phyloP scores from a whole-genome alignment of 805 yeast genomes.

The Saccharomycopsis babjevae region DNA sequence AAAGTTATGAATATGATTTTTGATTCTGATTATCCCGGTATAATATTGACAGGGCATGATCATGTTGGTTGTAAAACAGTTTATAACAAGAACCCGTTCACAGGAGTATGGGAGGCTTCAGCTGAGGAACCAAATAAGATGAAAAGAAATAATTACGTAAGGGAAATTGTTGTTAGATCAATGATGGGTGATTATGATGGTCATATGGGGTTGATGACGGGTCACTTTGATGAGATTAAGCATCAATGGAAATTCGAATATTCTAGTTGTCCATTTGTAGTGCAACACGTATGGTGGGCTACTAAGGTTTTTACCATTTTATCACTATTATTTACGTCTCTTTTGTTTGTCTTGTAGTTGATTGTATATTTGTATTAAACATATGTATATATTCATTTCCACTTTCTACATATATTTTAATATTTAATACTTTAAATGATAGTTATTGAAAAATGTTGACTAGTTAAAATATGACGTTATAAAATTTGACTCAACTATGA shows the following conservation, averaged over 20 bases:
- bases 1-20: conserved; percentile 64
- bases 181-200: conserved; percentile 98
- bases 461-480: no score
- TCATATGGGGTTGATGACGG: conserved; percentile 75
- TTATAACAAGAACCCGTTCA: conserved; percentile 38
- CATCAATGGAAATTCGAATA: conserved; percentile 58
- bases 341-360: conserved; percentile 9
- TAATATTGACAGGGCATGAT: conserved; percentile 89
- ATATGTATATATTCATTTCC: background rate
- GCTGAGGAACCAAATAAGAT: background rate
- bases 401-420: background rate
- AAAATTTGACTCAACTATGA: no score
- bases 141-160: conserved; percentile 31
- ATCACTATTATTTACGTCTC: conserved; percentile 31
- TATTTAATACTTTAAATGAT: no score
- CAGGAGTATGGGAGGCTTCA: conserved; percentile 44
- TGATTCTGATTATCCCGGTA: conserved; percentile 56
- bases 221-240: conserved; percentile 39
- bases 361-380: background rate
- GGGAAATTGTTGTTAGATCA: conserved; percentile 79
- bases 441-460: no score
- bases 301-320: conserved; percentile 45
- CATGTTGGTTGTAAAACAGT: conserved; percentile 84
- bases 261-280: conserved; percentile 66
- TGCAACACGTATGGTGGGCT: conserved; percentile 96